Percentiles rank a stretch among this genome's conserved stretches.
Conservation (phyloP, 306 rosid genomes). For the Inga leiocalycina region DNA sequence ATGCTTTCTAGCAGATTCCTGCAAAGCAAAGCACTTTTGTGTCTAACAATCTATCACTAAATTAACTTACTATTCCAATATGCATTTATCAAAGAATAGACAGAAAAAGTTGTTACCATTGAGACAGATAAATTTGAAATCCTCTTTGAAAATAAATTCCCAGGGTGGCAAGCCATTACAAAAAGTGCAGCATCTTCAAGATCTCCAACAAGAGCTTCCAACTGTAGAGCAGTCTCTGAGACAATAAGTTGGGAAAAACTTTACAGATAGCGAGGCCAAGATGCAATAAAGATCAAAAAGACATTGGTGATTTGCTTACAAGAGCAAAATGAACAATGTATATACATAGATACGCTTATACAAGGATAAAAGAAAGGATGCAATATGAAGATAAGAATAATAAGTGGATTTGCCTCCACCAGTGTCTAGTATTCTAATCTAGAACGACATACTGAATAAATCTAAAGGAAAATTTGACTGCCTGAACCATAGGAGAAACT, state of each 20-base stretch:
- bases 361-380: conserved; percentile 2
- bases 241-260: conserved; percentile 44
- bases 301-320: conserved; percentile 6
- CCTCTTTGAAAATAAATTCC: conserved; percentile 53
- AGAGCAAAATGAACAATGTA: background rate
- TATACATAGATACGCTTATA: background rate
- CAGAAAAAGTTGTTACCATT: conserved; percentile 33
- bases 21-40: conserved; percentile 28
- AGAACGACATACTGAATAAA: background rate
- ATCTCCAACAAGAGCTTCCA: conserved; percentile 84
- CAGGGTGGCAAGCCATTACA: conserved; percentile 53
- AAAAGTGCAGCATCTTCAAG: conserved; percentile 80
- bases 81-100: conserved; percentile 21
- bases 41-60: background rate
- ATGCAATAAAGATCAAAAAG: conserved; percentile 11
- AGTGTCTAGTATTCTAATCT: background rate
- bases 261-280: conserved; percentile 32
- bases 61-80: conserved; percentile 23
- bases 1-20: conserved; percentile 61
- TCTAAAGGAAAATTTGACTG: background rate
- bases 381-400: conserved; percentile 4
- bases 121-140: conserved; percentile 45
- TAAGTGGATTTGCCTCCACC: background rate
- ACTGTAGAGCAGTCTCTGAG: conserved; percentile 75
- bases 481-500: background rate